phyloP scores from a whole-genome alignment of 345 rosid species.

The Rhodomyrtus tomentosa region DNA sequence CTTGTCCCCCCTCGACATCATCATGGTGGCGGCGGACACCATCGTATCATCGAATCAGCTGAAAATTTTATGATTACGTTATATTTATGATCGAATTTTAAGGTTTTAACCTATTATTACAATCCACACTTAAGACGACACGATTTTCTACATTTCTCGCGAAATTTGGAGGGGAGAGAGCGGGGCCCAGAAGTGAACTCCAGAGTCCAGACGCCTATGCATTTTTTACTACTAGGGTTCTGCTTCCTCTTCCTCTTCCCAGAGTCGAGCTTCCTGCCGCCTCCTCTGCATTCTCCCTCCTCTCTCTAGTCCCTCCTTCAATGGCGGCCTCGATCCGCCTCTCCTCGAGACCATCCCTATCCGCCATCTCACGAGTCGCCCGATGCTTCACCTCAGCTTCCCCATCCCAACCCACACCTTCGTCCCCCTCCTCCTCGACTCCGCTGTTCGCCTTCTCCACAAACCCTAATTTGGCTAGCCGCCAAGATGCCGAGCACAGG shows the following conservation, averaged over 20 bases:
- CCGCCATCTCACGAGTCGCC: background rate
- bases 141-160: background rate
- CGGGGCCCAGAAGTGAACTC: background rate
- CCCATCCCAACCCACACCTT: background rate
- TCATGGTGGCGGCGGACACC: fast-evolving
- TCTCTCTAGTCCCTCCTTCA: background rate
- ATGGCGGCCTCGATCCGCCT: background rate
- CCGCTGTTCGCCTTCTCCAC: constrained; percentile 11
- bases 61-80: background rate
- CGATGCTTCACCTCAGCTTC: constrained; percentile 2
- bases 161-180: background rate
- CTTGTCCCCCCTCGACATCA: fast-evolving
- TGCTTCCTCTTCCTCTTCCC: background rate
- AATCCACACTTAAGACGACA: too few relatives aligned
- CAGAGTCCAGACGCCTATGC: background rate
- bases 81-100: background rate
- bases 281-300: background rate
- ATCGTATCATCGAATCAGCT: background rate
- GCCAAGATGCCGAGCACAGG: constrained; percentile 34
- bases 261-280: background rate
- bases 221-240: background rate
- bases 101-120: too few relatives aligned
- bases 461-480: background rate
- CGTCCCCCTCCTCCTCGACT: constrained; percentile 3
- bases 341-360: background rate